A percentile compares a stretch with the other conserved stretches of the same genome.
Evolutionary conservation across 306 rosid genomes (phyloP).

Genomic region (Benincasa hispida): DNA sequence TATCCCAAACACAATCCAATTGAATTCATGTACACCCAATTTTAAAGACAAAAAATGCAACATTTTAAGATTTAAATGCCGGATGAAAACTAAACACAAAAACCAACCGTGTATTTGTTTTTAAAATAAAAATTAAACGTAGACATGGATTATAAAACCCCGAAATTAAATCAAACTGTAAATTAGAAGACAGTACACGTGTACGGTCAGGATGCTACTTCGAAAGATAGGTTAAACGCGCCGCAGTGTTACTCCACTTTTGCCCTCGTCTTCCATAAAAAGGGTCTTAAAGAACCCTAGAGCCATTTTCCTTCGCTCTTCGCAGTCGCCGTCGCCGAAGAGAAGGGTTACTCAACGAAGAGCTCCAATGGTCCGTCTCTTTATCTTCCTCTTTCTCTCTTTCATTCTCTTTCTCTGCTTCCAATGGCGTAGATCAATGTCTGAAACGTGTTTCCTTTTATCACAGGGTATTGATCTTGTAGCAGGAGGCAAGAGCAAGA

Average conservation of each 20-base stretch:
- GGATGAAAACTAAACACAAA: no score
- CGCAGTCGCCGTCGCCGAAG: neutral
- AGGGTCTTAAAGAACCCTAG: neutral
- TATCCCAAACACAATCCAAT: no score
- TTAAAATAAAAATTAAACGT: no score
- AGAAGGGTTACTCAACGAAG: neutral
- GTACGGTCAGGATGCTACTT: neutral
- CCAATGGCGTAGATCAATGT: neutral
- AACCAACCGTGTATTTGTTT: no score
- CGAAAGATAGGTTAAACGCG: neutral
- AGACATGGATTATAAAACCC: neutral
- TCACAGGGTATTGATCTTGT: constrained; percentile 70
- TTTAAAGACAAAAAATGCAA: no score
- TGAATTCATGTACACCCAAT: no score
- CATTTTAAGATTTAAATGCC: no score
- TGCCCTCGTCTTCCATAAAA: neutral
- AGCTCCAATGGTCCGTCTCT: neutral
- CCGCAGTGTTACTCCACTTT: neutral
- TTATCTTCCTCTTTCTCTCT: neutral
- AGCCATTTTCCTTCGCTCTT: neutral
- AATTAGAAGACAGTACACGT: neutral
- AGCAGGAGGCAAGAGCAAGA: constrained; percentile 80
- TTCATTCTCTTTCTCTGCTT: neutral
- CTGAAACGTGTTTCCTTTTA: neutral
- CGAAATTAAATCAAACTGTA: neutral